phyloP scores from a whole-genome alignment of 345 rosid species.

The Citrus sinensis region DVS_A1.0 CM039162.1:19525001-19525500 shows the following conservation, averaged over 20 bases:
- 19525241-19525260: slow-evolving; percentile 77
- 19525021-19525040: slow-evolving; percentile 82
- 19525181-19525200: slow-evolving; percentile 74
- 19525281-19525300: slow-evolving; percentile 68
- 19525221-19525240: slow-evolving; percentile 79
- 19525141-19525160: slow-evolving; percentile 65
- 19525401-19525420: slow-evolving; percentile 68
- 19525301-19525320: slow-evolving; percentile 70
- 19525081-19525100: slow-evolving; percentile 74
- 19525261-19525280: slow-evolving; percentile 75
- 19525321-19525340: slow-evolving; percentile 61
- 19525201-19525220: slow-evolving; percentile 85
- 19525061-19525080: slow-evolving; percentile 70
- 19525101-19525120: slow-evolving; percentile 79
- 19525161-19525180: slow-evolving; percentile 73
- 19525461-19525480: slow-evolving; percentile 61
- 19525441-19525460: slow-evolving; percentile 61
- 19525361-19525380: slow-evolving; percentile 66
- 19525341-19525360: slow-evolving; percentile 71
- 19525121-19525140: slow-evolving; percentile 78
- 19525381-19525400: slow-evolving; percentile 58
- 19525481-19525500: slow-evolving; percentile 58
- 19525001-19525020: slow-evolving; percentile 84
- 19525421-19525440: slow-evolving; percentile 64
- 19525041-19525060: slow-evolving; percentile 75